Evolutionary conservation across 169 alveolate genomes (phyloP).

Genomic region (Plasmodium adleri): DNA sequence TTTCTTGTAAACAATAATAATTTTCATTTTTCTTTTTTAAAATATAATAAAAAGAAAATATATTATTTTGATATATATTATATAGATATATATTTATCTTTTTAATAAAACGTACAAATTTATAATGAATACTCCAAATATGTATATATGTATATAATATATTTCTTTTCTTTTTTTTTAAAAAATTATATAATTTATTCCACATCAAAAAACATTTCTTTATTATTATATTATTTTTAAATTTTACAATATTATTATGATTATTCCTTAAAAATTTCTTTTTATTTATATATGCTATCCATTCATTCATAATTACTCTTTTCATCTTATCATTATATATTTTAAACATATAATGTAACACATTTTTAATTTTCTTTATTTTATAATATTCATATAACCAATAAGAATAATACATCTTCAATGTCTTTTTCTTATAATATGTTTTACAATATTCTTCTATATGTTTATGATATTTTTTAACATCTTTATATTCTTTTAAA

Average conservation of each 20-base stretch:
- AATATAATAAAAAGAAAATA: slow-evolving; percentile 32
- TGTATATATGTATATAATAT: not conserved
- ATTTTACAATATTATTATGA: slow-evolving; percentile 1
- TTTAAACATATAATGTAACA: not conserved
- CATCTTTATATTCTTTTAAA: slow-evolving; percentile 4
- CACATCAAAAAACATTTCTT: slow-evolving; percentile 19
- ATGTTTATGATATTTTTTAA: slow-evolving; percentile 7
- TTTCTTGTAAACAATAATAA: not conserved
- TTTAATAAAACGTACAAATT: slow-evolving; percentile 15
- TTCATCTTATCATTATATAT: not conserved
- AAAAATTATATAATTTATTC: slow-evolving; percentile 12
- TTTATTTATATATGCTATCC: slow-evolving; percentile 21
- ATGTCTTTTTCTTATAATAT: slow-evolving; percentile 1
- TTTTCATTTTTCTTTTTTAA: slow-evolving; percentile 43
- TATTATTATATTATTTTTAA: not conserved
- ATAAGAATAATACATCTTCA: not conserved
- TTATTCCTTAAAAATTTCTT: not conserved
- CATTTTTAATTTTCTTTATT: slow-evolving; percentile 9
- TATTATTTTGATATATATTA: slow-evolving; percentile 28
- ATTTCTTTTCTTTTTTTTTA: not conserved
- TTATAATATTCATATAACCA: slow-evolving; percentile 20
- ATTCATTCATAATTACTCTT: not conserved
- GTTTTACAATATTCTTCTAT: slow-evolving; percentile 7
- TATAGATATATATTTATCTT: slow-evolving; percentile 20
- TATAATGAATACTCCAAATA: slow-evolving; percentile 34